Evolutionary conservation across 768 basidiomycete genomes (phyloP), one percentile per base, ranked within the genome.

Genomic region (Phylloporus arenicola): DNA sequence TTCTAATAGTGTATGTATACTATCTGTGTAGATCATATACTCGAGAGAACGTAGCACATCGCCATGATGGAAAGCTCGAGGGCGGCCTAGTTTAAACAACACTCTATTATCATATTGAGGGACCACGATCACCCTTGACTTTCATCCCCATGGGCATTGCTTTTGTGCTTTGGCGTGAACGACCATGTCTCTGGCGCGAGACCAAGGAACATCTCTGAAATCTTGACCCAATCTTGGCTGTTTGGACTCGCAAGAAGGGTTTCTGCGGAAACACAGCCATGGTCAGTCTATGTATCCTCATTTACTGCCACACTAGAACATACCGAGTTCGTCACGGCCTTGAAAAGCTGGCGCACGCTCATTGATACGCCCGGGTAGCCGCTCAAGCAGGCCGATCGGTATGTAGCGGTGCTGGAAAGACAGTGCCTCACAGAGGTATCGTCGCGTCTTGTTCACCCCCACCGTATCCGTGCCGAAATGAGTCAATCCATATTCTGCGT

Each of bases 371-470:
- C 76, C 80, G 0, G 95, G 93, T 22, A 93, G 71, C 1, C 63
- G 71, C 65, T 99, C 94, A 17, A 98, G 78, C 7, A 99, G 72
- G 0, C 96, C 96, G 42, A 98, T 85, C 7, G 96, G 96, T 42
- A 97, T 73, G 64, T 99, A 99, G 40, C 96, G 90, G 67, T 95
- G 87, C 61, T 93, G 91, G 77, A 98, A 99, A 0, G 92, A 95
- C 2, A 99, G 75, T 0, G 92, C 85, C 70, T 98, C 96, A 65
- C 91, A 94, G 12, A 98, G 81, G 71, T 94, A 99, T 49, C 96
- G 79, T 22, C 96, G 80, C 0, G 93, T 87, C 10, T 88, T 84
- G 70, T 94, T 94, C 43, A 98, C 79, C 2, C 96, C 96, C 0
- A 84, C 77, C 0, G 89, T 92, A 63, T 92, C 90, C 19, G 88